Conservation (phyloP, 2,329 filamentous ascomycete genomes). For the Colletotrichum noveboracense region DNA sequence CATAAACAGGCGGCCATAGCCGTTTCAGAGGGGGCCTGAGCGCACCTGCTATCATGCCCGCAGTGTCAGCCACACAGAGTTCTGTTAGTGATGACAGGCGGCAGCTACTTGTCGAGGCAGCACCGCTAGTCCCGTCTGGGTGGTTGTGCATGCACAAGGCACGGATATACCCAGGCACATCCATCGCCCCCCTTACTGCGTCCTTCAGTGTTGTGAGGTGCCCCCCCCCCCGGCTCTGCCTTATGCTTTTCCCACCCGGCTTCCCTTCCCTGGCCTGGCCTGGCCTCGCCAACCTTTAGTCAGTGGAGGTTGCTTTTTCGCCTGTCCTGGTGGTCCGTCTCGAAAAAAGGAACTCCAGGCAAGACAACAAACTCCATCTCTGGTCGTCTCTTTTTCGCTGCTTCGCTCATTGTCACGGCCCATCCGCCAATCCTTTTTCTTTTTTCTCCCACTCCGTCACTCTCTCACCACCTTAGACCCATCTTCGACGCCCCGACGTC, state of each 20-base stretch:
- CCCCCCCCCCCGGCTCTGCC: neutral
- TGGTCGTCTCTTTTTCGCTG: neutral
- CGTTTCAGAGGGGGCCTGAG: neutral
- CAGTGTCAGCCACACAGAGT: fast-evolving
- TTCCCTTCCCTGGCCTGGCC: neutral
- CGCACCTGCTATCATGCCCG: neutral
- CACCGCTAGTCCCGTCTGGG: neutral
- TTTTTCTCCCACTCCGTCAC: constrained; percentile 1
- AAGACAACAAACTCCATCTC: neutral
- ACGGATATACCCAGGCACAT: neutral
- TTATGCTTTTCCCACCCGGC: neutral
- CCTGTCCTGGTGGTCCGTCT: neutral
- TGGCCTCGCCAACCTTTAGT: neutral
- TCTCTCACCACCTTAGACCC: neutral
- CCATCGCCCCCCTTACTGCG: neutral
- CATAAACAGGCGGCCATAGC: neutral
- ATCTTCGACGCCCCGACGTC: neutral
- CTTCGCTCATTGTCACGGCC: constrained; percentile 13
- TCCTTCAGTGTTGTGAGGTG: neutral
- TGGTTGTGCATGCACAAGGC: constrained; percentile 4
- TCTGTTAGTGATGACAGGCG: constrained; percentile 5
- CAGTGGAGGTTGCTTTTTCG: constrained; percentile 2
- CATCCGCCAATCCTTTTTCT: constrained; percentile 9
- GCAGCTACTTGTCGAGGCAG: neutral
- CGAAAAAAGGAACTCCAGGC: constrained; percentile 16